phyloP scores from a whole-genome alignment of 2,329 filamentous ascomycete species.

The Monilinia laxa region DNA sequence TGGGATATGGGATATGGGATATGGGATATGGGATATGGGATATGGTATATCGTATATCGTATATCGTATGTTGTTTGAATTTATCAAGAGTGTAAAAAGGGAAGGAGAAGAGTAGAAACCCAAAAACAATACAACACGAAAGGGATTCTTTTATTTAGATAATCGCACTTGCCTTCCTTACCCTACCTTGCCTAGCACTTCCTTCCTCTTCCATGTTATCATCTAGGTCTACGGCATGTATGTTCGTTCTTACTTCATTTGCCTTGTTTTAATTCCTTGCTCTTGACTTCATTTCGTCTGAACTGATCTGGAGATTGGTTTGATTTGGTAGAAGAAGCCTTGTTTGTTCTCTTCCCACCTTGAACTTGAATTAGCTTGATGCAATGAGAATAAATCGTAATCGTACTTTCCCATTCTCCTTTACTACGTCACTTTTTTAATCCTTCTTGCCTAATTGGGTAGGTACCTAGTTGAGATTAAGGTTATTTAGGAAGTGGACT shows the following conservation, averaged over 20 bases:
- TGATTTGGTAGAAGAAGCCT: not conserved
- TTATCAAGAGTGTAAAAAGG: not conserved
- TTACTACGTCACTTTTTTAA: not conserved
- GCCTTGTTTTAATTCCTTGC: not conserved
- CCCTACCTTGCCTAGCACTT: not conserved
- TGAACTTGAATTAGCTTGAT: too few relatives aligned
- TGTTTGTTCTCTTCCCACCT: not conserved
- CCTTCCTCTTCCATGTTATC: not conserved
- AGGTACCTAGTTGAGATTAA: not conserved
- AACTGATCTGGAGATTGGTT: not conserved
- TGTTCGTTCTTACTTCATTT: not conserved
- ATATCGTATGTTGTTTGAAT: too few relatives aligned
- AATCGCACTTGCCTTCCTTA: not conserved
- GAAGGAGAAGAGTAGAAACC: not conserved
- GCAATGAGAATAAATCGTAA: too few relatives aligned
- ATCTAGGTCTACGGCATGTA: too few relatives aligned
- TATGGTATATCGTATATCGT: too few relatives aligned
- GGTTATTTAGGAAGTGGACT: too few relatives aligned
- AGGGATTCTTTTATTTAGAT: not conserved
- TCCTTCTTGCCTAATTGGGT: not conserved
- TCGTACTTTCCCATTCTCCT: too few relatives aligned
- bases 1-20: not conserved
- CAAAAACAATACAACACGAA: too few relatives aligned
- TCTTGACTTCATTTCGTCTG: not conserved
- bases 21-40: not conserved